Base-by-base conservation (phyloP, 768 basidiomycete species). In the Mycena polygramma region DNA sequence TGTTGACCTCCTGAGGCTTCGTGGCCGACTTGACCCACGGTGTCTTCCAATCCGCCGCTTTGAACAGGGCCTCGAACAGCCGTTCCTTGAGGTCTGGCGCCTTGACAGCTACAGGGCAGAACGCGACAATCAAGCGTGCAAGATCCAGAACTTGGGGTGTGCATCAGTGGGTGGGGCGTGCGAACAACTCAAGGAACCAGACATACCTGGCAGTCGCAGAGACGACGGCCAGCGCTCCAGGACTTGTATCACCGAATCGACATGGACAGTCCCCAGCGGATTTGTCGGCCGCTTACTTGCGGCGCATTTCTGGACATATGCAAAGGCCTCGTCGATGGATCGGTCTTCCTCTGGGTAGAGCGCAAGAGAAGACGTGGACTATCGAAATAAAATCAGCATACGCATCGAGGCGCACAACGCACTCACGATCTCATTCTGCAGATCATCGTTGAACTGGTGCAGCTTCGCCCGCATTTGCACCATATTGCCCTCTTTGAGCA, bases 401-500 rank as follows among this genome's bases (percentile, higher is more conserved):
- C 22, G 36, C 30, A 39, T 14, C 7, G 49, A 26, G 22, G 35
- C 30, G 55, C 43, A 45, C 68, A 60, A 26, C 20, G 36, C 2
- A 51, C 92, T 73, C 76, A 96, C 94, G 61, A 90, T 91, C 77
- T 93, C 92, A 69, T 88, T 82, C 63, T 84, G 86, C 45, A 96
- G 81, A 22, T 80, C 86, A 52, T 92, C 89, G 73, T 95, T 87
- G 58, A 96, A 91, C 77, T 96, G 91, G 70, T 87, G 85, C 22
- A 95, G 75, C 79, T 97, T 97, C 24, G 85, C 85, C 75, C 89
- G 90, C 90, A 97, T 94, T 20, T 94, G 94, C 24, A 84, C 75
- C 35, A 97, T 86, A 78, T 87, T 89, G 4, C 91, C 94, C 83
- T 95, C 94, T 72, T 93, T 94, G 84, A 98, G 97, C n/a, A 87